Base-by-base conservation (phyloP, 805 yeast genomes). In the Nakazawaea populi region DNA sequence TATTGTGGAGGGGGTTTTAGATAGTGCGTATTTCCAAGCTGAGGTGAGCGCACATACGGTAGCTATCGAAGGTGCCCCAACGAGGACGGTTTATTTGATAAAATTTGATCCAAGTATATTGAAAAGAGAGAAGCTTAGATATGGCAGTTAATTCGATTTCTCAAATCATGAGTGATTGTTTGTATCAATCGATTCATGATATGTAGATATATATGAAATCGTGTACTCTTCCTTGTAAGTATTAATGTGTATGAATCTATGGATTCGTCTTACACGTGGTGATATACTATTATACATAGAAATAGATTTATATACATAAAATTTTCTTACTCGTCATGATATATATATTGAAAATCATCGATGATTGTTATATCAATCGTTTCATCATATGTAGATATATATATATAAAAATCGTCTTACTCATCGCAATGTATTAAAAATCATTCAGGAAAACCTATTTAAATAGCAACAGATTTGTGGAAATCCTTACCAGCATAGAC, bases 401-500 rank as follows among this genome's bases (percentile, higher is more conserved):
- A 34, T 34, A 34, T 34, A 38, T 38, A 38, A 38, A 38, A 38
- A 14, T 38, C 36, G 12, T 34, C 24, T 18, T 18, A 18, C 24
- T 18, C 24, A 18, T 18, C 24, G 24, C 24, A 18, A 18, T 18
- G 24, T 18, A 18, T 18, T 18, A 18, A 18, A 18, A 18, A 18
- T 18, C 24, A 18, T 18, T 18, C 24, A 18, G 24, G 24, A 32
- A 32, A 32, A 8, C 35, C 35, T 32, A 32, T 32, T 32, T 67
- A 69, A 50, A 69, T 55, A 46, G 58, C 57, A 43, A 59, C 62
- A 49, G 72, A 73, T 59, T 69, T 70, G 80, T 86, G 94, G 92
- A 92, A 91, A 74, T 87, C 75, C 68, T 78, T 80, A 73, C 98
- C 97, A 60, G 98, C 97, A 80, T 82, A 92, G 73, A 91, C 68